Evolutionary conservation across 805 yeast species (phyloP), one percentile per base, ranked within the genome.

Genomic region (Ogataea pilisensis): DNA sequence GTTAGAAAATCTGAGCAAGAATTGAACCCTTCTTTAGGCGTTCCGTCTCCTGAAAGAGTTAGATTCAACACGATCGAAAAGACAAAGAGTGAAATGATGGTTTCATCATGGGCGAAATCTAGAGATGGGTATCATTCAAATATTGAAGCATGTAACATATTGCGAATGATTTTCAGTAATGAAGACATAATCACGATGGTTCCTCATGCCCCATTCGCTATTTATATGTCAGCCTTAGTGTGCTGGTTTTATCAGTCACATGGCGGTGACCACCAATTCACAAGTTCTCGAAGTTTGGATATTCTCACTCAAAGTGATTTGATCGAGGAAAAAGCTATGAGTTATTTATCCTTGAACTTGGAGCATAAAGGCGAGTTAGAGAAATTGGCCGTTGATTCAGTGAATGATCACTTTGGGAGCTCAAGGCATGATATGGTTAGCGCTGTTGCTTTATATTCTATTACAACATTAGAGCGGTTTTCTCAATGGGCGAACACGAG

Each of bases 51-150:
- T 17, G 39, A 40, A 22, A 39, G 31, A 26, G 17, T 38, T 34
- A 46, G 39, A 34, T 42, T 19, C 43, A 42, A 41, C 30, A 31
- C 50, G 13, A 44, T 46, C 16, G 54, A 51, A 35, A 27, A 33
- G 27, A 50, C 48, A 2, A 47, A 46, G 31, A 52, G 43, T 14
- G 45, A 43, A 29, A 9, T 33, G 8, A 34, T 35, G 18, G 44
- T 58, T 3, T 45, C 46, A 19, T 39, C 47, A 8, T 60, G 65
- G 64, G 53, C 62, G 6, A 43, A 38, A 27, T 57, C 62, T 1
- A 47, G 44, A 24, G 53, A 58, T 43, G 64, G 64, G 1, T 42
- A 46, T 16, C 43, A 21, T 24, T 41, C 41, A 14, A 36, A 41
- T 24, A 28, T 41, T 19, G 44, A 41, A 17, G 40, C 40, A 5